Evolutionary conservation across 2,329 filamentous ascomycete genomes (phyloP).

Genomic region (Sporothrix schenckii): DNA sequence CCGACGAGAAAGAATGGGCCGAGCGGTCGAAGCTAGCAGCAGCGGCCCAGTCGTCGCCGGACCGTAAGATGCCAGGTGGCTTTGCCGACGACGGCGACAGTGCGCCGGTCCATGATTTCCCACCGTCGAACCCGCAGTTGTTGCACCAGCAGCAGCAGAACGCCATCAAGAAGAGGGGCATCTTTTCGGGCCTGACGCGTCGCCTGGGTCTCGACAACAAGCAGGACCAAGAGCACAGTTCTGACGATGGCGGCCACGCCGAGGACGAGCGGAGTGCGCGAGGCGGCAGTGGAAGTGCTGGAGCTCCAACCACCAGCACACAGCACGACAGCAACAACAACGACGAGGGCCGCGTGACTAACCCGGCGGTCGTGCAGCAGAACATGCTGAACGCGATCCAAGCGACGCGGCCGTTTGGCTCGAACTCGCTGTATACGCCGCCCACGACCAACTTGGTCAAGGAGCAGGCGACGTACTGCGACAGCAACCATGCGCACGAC

Average conservation of each 20-base stretch:
- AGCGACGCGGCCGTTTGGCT: conserved; percentile 75
- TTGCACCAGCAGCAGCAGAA: conserved; percentile 42
- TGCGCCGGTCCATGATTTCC: conserved; percentile 52
- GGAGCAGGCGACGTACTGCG: conserved; percentile 85
- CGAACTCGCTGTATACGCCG: conserved; percentile 70
- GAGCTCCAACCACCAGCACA: too few species aligned
- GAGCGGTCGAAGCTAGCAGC: conserved; percentile 44
- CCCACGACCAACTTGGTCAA: conserved; percentile 73
- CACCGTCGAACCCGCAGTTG: conserved; percentile 40
- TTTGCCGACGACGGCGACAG: conserved; percentile 58
- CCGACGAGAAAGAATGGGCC: conserved; percentile 44
- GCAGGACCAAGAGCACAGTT: not conserved
- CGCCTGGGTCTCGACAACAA: conserved; percentile 67
- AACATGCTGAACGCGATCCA: conserved; percentile 78
- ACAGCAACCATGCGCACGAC: conserved; percentile 73
- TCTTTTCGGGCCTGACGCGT: conserved; percentile 70
- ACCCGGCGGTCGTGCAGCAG: conserved; percentile 63
- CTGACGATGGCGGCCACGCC: not conserved
- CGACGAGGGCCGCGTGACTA: conserved; percentile 60
- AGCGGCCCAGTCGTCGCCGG: conserved; percentile 49
- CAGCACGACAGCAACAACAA: not conserved
- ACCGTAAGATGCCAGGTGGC: conserved; percentile 68
- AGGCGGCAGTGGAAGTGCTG: not conserved
- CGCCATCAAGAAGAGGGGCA: conserved; percentile 42
- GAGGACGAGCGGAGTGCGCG: not conserved